Evolutionary conservation across 495 filamentous ascomycete genomes (phyloP).

Genomic region (Tuber umbilicatum): DNA sequence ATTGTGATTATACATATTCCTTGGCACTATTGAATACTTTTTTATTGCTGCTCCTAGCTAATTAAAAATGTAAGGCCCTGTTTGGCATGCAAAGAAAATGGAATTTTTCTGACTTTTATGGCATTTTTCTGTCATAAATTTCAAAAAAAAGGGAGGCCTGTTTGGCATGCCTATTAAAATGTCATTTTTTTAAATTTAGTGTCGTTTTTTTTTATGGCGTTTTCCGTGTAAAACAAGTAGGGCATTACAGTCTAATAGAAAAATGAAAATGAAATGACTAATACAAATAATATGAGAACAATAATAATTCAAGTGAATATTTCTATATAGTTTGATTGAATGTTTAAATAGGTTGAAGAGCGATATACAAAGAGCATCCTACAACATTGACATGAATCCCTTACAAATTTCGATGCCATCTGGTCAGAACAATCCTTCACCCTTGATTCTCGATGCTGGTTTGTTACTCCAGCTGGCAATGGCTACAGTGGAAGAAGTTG

Average conservation of each 20-base stretch:
- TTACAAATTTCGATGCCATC: not conserved
- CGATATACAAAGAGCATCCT: not conserved
- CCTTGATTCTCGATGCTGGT: not conserved
- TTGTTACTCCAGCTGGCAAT: not conserved
- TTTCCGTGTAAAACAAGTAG: not conserved
- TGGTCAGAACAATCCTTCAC: not conserved
- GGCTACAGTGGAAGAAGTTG: not conserved
- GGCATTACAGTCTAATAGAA: not conserved
- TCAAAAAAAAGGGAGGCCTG: not conserved
- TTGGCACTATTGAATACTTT: not conserved
- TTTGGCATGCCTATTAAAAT: not conserved
- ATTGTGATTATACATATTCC: not conserved
- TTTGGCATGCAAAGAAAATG: not conserved
- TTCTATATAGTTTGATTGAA: not conserved
- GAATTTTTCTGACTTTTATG: not conserved
- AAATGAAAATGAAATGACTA: not conserved
- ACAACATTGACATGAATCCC: not conserved
- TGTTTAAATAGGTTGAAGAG: not conserved
- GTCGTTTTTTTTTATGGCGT: not conserved
- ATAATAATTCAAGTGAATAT: not conserved
- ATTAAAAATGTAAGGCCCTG: not conserved
- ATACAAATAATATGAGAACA: not conserved
- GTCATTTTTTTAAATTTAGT: not conserved
- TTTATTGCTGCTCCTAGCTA: not conserved
- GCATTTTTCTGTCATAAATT: not conserved